Evolutionary conservation across 148 eudicot genomes (phyloP).

Genomic region (Beta vulgaris): DNA sequence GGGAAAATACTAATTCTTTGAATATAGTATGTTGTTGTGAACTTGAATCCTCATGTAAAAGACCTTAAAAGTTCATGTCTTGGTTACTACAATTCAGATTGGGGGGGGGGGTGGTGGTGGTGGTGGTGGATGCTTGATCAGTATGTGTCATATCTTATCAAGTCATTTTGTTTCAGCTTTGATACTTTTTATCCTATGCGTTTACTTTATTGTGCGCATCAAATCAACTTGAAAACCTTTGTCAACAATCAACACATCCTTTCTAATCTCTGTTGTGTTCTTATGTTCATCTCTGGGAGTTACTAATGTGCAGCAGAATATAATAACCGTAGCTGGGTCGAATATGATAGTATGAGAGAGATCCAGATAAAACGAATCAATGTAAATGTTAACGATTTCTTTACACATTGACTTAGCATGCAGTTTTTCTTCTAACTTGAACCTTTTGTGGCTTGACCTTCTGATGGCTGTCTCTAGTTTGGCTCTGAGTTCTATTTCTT

Average conservation of each 20-base stretch:
- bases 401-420: neutral
- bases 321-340: neutral
- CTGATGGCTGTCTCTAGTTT: neutral
- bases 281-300: neutral
- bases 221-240: neutral
- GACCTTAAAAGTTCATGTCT: neutral
- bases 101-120: neutral
- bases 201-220: neutral
- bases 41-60: neutral
- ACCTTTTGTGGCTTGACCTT: too few relatives aligned
- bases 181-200: neutral
- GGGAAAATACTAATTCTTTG: neutral
- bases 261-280: neutral
- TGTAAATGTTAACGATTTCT: neutral
- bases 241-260: neutral
- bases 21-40: too few relatives aligned
- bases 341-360: neutral
- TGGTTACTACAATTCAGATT: neutral
- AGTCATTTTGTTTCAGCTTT: neutral
- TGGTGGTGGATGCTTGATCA: slow-evolving; percentile 2
- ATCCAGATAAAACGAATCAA: neutral
- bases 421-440: too few relatives aligned
- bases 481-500: neutral
- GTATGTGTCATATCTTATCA: neutral
- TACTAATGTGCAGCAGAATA: neutral